These are phyloP conservation scores for Sextonia rubra DNA, from an alignment of 164 flowering plant species.

Conservation along the genomic window DNA sequence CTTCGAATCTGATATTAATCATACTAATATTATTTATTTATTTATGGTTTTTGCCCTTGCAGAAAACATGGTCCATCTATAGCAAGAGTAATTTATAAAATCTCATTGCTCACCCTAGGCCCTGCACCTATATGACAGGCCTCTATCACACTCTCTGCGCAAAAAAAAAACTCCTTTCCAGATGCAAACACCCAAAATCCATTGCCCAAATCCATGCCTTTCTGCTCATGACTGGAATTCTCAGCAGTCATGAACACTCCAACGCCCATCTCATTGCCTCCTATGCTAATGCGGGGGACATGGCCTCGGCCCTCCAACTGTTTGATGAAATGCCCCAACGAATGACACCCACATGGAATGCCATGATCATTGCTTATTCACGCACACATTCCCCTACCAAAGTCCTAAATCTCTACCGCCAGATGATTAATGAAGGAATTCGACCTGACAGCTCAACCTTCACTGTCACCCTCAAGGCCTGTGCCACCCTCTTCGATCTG, in stretches of 20 bases:
- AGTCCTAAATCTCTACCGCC: slow-evolving; percentile 12
- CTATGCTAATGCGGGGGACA: slow-evolving; percentile 17
- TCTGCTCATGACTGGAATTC: slow-evolving; percentile 17
- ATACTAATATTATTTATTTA: too few species aligned
- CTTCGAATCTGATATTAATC: too few species aligned
- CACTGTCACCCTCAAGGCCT: slow-evolving; percentile 21
- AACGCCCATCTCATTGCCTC: slow-evolving; percentile 17
- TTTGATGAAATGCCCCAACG: slow-evolving; percentile 20
- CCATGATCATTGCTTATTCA: slow-evolving; percentile 22
- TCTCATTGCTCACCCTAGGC: too few species aligned
- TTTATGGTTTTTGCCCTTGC: too few species aligned
- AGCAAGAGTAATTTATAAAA: too few species aligned
- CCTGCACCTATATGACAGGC: neutral
- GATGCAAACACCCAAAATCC: slow-evolving; percentile 18
- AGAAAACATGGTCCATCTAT: too few species aligned
- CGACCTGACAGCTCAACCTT: slow-evolving; percentile 26
- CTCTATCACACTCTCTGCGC: slow-evolving; percentile 2
- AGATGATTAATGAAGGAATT: slow-evolving; percentile 3
- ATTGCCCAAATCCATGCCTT: slow-evolving; percentile 25
- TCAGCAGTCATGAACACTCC: slow-evolving; percentile 4
- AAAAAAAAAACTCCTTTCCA: slow-evolving; percentile 8
- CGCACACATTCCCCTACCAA: slow-evolving; percentile 6
- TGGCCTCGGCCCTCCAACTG: slow-evolving; percentile 20
- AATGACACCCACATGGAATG: slow-evolving; percentile 21
- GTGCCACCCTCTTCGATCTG: slow-evolving; percentile 13